Conservation (phyloP, 2,329 filamentous ascomycete genomes). For the Tolypocladium album region DNA sequence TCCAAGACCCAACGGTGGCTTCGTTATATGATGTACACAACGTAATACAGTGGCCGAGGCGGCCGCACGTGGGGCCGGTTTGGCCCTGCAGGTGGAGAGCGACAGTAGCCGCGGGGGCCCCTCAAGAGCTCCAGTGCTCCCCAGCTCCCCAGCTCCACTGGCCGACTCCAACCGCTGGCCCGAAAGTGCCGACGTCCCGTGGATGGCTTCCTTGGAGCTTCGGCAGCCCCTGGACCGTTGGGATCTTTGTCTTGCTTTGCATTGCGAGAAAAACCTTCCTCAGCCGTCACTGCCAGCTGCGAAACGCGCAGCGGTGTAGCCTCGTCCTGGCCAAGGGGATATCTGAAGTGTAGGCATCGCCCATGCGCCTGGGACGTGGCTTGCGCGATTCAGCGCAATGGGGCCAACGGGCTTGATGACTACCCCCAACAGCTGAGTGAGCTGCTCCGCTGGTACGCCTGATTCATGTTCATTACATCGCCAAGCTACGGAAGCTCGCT, state of each 20-base stretch:
- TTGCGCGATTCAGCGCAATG: neutral
- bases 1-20: neutral
- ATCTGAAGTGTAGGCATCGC: neutral
- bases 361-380: neutral
- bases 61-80: neutral
- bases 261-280: neutral
- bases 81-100: neutral
- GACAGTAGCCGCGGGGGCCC: neutral
- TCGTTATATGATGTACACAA: neutral
- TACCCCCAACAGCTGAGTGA: too few species aligned
- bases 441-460: too few species aligned
- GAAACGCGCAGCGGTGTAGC: neutral
- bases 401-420: too few species aligned
- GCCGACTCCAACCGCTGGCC: neutral
- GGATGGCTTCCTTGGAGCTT: neutral
- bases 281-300: neutral
- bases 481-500: neutral
- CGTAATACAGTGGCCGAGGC: neutral
- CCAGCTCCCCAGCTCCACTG: neutral
- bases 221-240: neutral
- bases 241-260: neutral
- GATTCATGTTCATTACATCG: neutral
- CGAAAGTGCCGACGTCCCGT: neutral
- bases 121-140: neutral
- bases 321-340: neutral